phyloP scores from a whole-genome alignment of 2,329 filamentous ascomycete genomes.

The Stagonosporopsis rhizophila region DNA sequence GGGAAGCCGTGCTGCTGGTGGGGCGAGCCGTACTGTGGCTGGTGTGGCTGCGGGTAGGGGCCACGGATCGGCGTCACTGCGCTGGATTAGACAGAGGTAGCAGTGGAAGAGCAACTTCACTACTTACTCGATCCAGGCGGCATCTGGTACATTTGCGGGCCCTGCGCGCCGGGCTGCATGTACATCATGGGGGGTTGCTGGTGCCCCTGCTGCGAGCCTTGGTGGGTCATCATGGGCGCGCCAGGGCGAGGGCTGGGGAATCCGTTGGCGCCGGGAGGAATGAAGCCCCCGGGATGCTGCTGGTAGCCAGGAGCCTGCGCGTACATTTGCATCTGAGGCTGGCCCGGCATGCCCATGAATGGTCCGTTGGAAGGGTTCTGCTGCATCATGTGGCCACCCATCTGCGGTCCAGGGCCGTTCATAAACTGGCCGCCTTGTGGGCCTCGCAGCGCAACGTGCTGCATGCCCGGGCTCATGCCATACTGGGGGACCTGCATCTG shows the following conservation, averaged over 20 bases:
- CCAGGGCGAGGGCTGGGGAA: slow-evolving; percentile 88
- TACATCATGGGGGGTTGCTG: slow-evolving; percentile 68
- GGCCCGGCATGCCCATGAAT: slow-evolving; percentile 73
- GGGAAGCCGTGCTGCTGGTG: slow-evolving; percentile 52
- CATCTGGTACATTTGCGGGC: slow-evolving; percentile 76
- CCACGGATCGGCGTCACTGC: slow-evolving; percentile 51
- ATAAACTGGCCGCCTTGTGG: slow-evolving; percentile 79
- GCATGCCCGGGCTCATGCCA: slow-evolving; percentile 72
- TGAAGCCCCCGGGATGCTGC: slow-evolving; percentile 60
- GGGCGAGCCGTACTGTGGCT: slow-evolving; percentile 49
- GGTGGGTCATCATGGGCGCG: slow-evolving; percentile 90
- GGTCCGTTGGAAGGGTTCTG: slow-evolving; percentile 71
- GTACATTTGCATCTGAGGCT: slow-evolving; percentile 83
- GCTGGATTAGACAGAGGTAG: slow-evolving; percentile 17
- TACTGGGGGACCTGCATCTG: slow-evolving; percentile 70
- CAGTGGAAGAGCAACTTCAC: slow-evolving; percentile 48
- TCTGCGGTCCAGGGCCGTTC: slow-evolving; percentile 71
- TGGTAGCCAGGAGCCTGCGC: slow-evolving; percentile 72
- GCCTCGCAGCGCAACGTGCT: slow-evolving; percentile 74
- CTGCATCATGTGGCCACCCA: slow-evolving; percentile 81
- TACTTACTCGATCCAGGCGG: slow-evolving; percentile 77
- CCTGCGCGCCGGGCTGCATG: slow-evolving; percentile 78
- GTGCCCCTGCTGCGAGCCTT: slow-evolving; percentile 87
- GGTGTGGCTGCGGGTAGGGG: slow-evolving; percentile 50
- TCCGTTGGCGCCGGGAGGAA: slow-evolving; percentile 70